These are phyloP conservation scores for Colletotrichum somersetense DNA, from an alignment of 2,329 filamentous ascomycete species.

Conservation along the genomic window DNA sequence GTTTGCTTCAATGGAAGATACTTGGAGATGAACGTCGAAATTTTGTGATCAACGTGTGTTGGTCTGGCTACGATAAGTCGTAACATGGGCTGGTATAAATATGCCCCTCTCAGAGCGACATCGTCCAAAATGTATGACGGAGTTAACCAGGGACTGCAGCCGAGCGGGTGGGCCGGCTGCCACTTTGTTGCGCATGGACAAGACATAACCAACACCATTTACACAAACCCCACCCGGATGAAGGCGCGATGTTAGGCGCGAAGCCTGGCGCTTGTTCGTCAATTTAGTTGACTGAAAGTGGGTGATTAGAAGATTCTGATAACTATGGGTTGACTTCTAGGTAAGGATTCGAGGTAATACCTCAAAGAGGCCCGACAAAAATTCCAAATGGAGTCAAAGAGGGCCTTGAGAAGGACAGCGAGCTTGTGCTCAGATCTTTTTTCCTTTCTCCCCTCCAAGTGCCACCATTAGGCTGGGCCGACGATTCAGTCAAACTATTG, in stretches of 20 bases:
- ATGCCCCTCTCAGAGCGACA: neutral
- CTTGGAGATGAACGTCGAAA: neutral
- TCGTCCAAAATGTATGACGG: constrained; percentile 12
- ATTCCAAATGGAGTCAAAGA: neutral
- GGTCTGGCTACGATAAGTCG: too few species aligned
- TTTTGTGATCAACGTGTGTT: too few species aligned
- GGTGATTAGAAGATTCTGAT: neutral
- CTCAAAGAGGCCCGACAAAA: too few species aligned
- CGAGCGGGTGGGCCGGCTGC: constrained; percentile 1
- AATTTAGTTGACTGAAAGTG: neutral
- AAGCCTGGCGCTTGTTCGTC: neutral
- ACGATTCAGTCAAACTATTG: neutral
- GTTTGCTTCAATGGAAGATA: neutral
- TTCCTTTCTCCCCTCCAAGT: neutral
- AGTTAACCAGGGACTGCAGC: neutral
- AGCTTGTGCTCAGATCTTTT: too few species aligned
- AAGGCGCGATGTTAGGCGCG: neutral
- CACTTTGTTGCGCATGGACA: too few species aligned
- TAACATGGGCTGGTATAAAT: neutral
- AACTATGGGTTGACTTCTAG: neutral
- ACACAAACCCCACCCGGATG: neutral
- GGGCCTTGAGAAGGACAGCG: too few species aligned
- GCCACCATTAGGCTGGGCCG: neutral
- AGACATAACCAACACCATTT: neutral
- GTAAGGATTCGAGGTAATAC: neutral